phyloP scores from a whole-genome alignment of 139 green algal genomes.

The Microglena sp. region DNA sequence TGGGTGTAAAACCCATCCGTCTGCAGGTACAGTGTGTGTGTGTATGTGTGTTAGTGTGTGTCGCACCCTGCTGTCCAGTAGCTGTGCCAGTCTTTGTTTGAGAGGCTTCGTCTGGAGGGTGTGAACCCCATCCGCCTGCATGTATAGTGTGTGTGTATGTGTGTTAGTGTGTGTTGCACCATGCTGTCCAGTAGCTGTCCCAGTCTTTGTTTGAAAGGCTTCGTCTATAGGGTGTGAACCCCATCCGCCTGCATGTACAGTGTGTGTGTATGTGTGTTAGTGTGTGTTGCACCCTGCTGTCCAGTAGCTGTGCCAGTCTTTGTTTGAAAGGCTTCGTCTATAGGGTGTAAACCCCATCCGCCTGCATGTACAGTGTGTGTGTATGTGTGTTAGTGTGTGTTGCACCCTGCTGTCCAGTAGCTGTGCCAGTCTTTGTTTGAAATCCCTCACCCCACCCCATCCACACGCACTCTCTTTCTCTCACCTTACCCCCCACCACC shows the following conservation, averaged over 20 bases:
- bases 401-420: neutral
- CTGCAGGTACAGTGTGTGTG: conserved; percentile 72
- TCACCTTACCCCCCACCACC: too few species aligned
- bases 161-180: too few species aligned
- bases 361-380: neutral
- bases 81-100: conserved; percentile 87
- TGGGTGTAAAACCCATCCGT: conserved; percentile 85
- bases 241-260: neutral
- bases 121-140: conserved; percentile 86
- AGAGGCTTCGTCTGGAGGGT: conserved; percentile 87
- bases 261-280: neutral
- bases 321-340: conserved; percentile 93
- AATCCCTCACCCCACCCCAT: too few species aligned
- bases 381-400: neutral
- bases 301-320: conserved; percentile 58
- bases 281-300: too few species aligned
- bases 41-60: too few species aligned
- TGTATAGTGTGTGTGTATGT: conserved; percentile 33
- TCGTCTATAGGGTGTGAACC: conserved; percentile 65
- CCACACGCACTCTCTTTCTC: too few species aligned
- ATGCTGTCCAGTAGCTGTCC: conserved; percentile 32
- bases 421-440: too few species aligned
- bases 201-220: conserved; percentile 94
- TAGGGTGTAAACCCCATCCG: conserved; percentile 43
- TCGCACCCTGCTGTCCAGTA: neutral